Evolutionary conservation across 2,329 filamentous ascomycete species (phyloP).

Genomic region (Pseudocercospora fijiensis): DNA sequence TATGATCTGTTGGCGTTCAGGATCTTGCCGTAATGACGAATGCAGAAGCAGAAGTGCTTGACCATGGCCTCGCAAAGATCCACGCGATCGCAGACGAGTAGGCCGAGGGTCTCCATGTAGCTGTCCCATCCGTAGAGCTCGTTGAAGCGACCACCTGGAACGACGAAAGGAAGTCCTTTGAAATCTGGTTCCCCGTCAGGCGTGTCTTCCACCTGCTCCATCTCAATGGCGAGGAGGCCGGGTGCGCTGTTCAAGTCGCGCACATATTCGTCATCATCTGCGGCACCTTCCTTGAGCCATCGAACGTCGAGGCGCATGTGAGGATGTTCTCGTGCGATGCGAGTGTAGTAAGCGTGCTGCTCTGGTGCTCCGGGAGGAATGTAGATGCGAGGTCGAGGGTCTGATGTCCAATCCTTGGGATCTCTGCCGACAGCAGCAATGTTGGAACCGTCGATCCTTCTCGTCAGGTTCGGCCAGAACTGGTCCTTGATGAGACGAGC

Average conservation of each 20-base stretch:
- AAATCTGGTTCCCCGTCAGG: slow-evolving; percentile 68
- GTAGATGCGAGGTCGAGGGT: slow-evolving; percentile 89
- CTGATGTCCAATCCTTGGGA: slow-evolving; percentile 91
- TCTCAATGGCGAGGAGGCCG: slow-evolving; percentile 83
- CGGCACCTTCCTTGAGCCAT: slow-evolving; percentile 64
- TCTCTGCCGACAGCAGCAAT: slow-evolving; percentile 85
- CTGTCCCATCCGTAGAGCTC: slow-evolving; percentile 99
- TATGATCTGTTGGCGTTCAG: slow-evolving; percentile 95
- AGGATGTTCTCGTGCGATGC: slow-evolving; percentile 73
- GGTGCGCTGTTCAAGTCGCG: slow-evolving; percentile 82
- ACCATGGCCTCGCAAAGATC: slow-evolving; percentile 94
- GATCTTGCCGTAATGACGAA: slow-evolving; percentile 97
- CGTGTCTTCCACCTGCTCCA: slow-evolving; percentile 66
- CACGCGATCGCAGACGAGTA: slow-evolving; percentile 79
- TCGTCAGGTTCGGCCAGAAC: slow-evolving; percentile 90
- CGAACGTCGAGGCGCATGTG: slow-evolving; percentile 86
- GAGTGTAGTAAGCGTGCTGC: slow-evolving; percentile 84
- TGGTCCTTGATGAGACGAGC: slow-evolving; percentile 82
- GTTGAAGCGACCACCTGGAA: slow-evolving; percentile 95
- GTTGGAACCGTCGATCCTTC: slow-evolving; percentile 82
- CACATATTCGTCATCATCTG: slow-evolving; percentile 71
- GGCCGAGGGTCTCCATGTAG: slow-evolving; percentile 93
- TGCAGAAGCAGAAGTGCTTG: slow-evolving; percentile 94
- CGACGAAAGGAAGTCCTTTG: slow-evolving; percentile 87
- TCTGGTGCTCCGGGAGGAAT: slow-evolving; percentile 80